A percentile compares a stretch with the other conserved stretches of the same genome.
Evolutionary conservation across 345 rosid species (phyloP).

Genomic region (Aquilaria sinensis): DNA sequence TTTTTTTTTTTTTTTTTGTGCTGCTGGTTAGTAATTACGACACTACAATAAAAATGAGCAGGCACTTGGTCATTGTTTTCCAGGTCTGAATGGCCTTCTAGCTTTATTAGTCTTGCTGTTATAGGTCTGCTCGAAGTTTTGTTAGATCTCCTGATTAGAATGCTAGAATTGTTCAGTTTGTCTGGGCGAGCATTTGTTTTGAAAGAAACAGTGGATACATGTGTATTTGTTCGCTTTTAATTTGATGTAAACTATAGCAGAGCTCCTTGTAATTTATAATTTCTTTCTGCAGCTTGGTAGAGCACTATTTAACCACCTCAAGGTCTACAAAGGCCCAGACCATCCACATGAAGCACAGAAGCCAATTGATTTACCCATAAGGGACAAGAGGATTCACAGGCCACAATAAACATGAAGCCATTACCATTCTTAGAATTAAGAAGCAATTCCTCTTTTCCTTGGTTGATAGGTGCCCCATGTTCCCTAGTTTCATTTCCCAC

Average conservation of each 20-base stretch:
- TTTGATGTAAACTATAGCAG: background rate
- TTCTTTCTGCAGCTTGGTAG: conserved; percentile 77
- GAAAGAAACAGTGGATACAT: no score
- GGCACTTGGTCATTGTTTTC: no score
- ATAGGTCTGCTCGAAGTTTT: no score
- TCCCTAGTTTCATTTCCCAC: background rate
- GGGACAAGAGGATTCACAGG: conserved; percentile 84
- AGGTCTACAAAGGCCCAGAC: conserved; percentile 88
- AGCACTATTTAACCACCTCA: conserved; percentile 84
- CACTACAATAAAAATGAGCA: no score
- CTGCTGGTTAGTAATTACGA: no score
- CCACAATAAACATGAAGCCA: conserved; percentile 23
- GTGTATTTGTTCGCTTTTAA: no score
- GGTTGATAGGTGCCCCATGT: background rate
- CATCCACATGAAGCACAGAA: conserved; percentile 93
- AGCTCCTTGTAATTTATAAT: background rate
- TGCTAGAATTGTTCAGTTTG: no score
- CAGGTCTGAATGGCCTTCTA: no score
- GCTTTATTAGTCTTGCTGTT: no score
- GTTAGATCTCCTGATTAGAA: no score
- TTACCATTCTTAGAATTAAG: conserved; percentile 13
- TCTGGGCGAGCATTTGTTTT: no score
- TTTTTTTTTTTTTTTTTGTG: no score
- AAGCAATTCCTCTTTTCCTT: conserved; percentile 8
- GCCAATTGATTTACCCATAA: conserved; percentile 78